Conservation (phyloP, 768 basidiomycete genomes). For the Podaxis sp. region DNA sequence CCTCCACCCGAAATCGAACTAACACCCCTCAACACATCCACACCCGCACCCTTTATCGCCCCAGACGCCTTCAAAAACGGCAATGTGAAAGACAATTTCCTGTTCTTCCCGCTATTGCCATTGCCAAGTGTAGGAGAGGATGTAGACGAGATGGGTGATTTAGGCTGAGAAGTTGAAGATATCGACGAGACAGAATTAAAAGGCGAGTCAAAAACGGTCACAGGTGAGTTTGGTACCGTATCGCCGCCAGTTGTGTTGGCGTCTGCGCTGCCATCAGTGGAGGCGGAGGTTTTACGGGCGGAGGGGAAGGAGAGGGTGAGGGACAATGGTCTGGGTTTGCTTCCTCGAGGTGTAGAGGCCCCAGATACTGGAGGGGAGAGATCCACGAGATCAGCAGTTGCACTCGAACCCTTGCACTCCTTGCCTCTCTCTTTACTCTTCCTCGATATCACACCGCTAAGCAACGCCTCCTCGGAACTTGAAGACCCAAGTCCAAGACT, state of each 20-base stretch:
- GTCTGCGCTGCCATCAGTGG: background rate
- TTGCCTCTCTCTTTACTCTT: background rate
- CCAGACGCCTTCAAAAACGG: conserved; percentile 25
- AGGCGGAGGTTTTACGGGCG: background rate
- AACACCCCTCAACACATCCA: conserved; percentile 41
- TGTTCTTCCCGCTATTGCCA: conserved; percentile 4
- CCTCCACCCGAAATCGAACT: conserved; percentile 24
- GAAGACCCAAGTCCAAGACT: conserved; percentile 9
- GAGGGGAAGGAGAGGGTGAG: background rate
- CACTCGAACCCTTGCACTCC: too few species aligned
- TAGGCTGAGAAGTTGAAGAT: background rate
- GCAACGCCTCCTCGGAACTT: conserved; percentile 1
- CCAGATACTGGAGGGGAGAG: background rate
- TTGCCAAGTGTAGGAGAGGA: background rate
- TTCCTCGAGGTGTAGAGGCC: background rate
- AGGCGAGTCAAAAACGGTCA: background rate
- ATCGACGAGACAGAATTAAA: background rate
- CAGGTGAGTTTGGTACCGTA: background rate
- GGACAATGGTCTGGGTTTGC: background rate
- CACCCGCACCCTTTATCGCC: conserved; percentile 22
- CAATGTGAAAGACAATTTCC: conserved; percentile 24
- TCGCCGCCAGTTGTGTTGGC: background rate
- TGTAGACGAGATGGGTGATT: background rate
- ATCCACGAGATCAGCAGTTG: too few species aligned
- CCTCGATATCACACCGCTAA: background rate